A percentile compares a stretch with the other conserved stretches of the same genome.
phyloP scores from a whole-genome alignment of 129 eudicot genomes.

The Smallanthus sonchifolius region DNA sequence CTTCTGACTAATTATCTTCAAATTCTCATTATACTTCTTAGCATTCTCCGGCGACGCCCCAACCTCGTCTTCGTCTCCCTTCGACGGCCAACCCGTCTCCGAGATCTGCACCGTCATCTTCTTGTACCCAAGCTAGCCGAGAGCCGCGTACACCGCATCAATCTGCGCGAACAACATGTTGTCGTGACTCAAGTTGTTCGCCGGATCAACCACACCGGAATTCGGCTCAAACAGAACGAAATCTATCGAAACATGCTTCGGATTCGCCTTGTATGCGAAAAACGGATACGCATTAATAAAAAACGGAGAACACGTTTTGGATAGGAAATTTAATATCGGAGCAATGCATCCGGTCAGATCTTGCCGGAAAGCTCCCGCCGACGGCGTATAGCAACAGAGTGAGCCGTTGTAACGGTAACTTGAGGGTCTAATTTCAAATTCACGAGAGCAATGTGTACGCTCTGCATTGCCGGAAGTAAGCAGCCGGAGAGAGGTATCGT shows the following conservation, averaged over 20 bases:
- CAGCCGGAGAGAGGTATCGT: constrained; percentile 60
- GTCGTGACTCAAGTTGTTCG: constrained; percentile 47
- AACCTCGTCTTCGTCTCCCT: constrained; percentile 64
- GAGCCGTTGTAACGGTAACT: constrained; percentile 71
- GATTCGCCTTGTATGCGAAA: constrained; percentile 69
- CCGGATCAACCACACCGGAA: constrained; percentile 49
- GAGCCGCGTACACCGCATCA: constrained; percentile 71
- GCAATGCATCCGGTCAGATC: constrained; percentile 50
- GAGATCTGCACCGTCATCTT: constrained; percentile 69
- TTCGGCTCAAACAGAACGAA: constrained; percentile 65
- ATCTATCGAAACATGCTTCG: constrained; percentile 64
- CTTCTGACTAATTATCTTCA: constrained; percentile 54
- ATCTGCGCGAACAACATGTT: constrained; percentile 83
- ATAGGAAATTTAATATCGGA: constrained; percentile 58
- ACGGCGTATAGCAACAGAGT: constrained; percentile 83
- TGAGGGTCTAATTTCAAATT: constrained; percentile 47
- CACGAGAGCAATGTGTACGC: constrained; percentile 56
- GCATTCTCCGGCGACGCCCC: constrained; percentile 82
- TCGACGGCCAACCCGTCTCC: constrained; percentile 96
- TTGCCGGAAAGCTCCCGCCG: constrained; percentile 58
- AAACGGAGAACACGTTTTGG: constrained; percentile 70
- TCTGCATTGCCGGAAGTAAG: constrained; percentile 88
- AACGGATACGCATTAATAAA: constrained; percentile 79
- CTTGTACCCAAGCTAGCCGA: constrained; percentile 42
- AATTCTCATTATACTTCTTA: constrained; percentile 68